Conservation (phyloP, 805 yeast species). For the Candida khao-thaluensis region DNA sequence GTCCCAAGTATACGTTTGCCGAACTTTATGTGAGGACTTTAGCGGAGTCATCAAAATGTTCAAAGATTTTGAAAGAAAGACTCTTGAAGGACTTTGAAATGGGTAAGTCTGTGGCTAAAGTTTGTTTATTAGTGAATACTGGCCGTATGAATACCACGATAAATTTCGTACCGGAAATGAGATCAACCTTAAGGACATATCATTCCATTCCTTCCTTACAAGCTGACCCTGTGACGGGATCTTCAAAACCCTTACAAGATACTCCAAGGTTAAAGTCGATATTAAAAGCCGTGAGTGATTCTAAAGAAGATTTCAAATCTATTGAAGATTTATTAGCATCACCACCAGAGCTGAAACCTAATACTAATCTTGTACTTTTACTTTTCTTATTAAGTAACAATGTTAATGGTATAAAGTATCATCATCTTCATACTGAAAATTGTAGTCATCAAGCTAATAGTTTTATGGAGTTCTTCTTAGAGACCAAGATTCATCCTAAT, state of each 20-base stretch:
- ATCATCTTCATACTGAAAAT: conserved; percentile 20
- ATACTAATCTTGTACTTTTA: conserved; percentile 65
- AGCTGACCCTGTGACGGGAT: conserved; percentile 51
- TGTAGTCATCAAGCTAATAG: conserved; percentile 31
- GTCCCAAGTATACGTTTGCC: conserved; percentile 66
- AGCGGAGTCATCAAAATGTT: conserved; percentile 79
- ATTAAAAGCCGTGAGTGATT: conserved; percentile 82
- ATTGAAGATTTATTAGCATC: conserved; percentile 45
- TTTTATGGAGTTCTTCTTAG: conserved; percentile 74
- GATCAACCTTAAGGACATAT: conserved; percentile 86
- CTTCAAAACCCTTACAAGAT: conserved; percentile 78
- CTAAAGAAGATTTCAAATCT: conserved; percentile 45
- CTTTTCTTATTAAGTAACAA: conserved; percentile 71
- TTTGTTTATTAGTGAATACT: conserved; percentile 82
- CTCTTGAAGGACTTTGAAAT: conserved; percentile 58
- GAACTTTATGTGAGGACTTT: conserved; percentile 80
- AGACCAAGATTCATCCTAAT: conserved; percentile 55
- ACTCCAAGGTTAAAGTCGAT: conserved; percentile 92
- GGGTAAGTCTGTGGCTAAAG: conserved; percentile 72
- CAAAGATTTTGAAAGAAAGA: conserved; percentile 78
- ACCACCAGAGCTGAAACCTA: conserved; percentile 41
- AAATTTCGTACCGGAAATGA: conserved; percentile 93
- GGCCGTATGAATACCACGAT: conserved; percentile 95
- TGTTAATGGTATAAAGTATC: conserved; percentile 50
- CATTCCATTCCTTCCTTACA: conserved; percentile 92